phyloP scores from a whole-genome alignment of 2,329 filamentous ascomycete genomes.

The Fusarium paranaense region DNA sequence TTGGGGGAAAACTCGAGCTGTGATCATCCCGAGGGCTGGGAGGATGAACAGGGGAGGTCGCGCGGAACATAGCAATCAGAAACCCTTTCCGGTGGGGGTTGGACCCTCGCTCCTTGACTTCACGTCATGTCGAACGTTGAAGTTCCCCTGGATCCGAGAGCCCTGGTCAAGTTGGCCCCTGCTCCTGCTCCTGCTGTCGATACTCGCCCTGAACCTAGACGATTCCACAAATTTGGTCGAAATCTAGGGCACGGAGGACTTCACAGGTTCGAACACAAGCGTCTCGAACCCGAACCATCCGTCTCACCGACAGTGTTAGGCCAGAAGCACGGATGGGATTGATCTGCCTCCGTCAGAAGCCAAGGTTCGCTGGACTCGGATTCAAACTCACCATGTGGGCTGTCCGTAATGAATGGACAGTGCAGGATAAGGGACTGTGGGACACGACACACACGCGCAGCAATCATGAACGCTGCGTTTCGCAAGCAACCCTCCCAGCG shows the following conservation, averaged over 20 bases:
- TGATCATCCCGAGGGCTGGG: slow-evolving; percentile 24
- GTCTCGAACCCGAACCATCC: slow-evolving; percentile 14
- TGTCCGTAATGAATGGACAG: slow-evolving; percentile 14
- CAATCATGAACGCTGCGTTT: slow-evolving; percentile 25
- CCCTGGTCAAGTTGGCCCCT: slow-evolving; percentile 9
- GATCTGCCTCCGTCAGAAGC: slow-evolving; percentile 25
- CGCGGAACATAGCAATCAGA: slow-evolving; percentile 19
- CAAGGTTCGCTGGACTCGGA: slow-evolving; percentile 27
- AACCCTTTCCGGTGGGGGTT: slow-evolving; percentile 11
- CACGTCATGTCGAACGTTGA: slow-evolving; percentile 5
- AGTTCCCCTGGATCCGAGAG: slow-evolving; percentile 5
- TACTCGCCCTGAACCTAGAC: slow-evolving; percentile 23
- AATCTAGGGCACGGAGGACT: slow-evolving; percentile 10
- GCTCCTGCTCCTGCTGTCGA: slow-evolving; percentile 9
- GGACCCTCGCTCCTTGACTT: slow-evolving; percentile 7
- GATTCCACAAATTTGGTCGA: slow-evolving; percentile 6
- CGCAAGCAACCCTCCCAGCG: slow-evolving; percentile 9
- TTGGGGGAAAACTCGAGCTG: slow-evolving; percentile 26
- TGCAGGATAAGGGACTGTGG: slow-evolving; percentile 20
- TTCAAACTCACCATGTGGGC: slow-evolving; percentile 28
- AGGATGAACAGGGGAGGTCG: slow-evolving; percentile 12
- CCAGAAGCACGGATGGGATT: slow-evolving; percentile 11
- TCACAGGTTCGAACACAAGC: slow-evolving; percentile 6
- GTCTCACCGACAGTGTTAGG: slow-evolving; percentile 37
- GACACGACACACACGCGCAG: slow-evolving; percentile 3